Evolutionary conservation across 306 rosid genomes (phyloP), one percentile per base, ranked within the genome.

Genomic region (Lupinus albus): DNA sequence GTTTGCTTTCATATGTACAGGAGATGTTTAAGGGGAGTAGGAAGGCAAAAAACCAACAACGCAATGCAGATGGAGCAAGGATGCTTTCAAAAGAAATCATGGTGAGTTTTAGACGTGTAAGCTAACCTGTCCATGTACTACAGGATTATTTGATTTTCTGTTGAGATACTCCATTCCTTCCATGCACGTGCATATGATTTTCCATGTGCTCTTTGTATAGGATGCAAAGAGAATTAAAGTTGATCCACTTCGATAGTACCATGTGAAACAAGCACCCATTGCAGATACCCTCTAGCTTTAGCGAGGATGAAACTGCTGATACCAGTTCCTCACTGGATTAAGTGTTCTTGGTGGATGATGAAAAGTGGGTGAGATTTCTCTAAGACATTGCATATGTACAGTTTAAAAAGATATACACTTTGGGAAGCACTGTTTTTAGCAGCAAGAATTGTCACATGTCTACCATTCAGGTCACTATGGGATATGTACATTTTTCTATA

Each of bases 261-360:
- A 73, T 71, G 68, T 46, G 18, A 79, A 76, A 39, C 87, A 78
- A 64, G 69, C 79, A 14, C 63, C 87, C 3, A 32, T 74, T 45
- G 63, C 30, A 86, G 82, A 78, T 85, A 72, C 91, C 85, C 0
- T 90, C 89, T 32, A 88, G 94, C 88, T 86, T 85, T 73, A 88
- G 95, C 6, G 96, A 88, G 77, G 97, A 88, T 48, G 97, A 90
- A 84, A 85, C 96, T 59, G 95, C 87, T 1, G 97, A 88, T 30
- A 83, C 96, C 63, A 82, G 89, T 80, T 83, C 96, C 41, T 90
- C 90, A 3, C 59, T 68, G 79, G 91, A 84, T 59, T 89, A 81
- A 83, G 63, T 21, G 67, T 32, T 28, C 56, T 56, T 32, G 70
- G 49, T 58, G 66, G 72, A 68, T 56, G 77, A 16, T 65, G 61